phyloP scores from a whole-genome alignment of 352 stramenopile genomes.

The Phytophthora boehmeriae region DNA sequence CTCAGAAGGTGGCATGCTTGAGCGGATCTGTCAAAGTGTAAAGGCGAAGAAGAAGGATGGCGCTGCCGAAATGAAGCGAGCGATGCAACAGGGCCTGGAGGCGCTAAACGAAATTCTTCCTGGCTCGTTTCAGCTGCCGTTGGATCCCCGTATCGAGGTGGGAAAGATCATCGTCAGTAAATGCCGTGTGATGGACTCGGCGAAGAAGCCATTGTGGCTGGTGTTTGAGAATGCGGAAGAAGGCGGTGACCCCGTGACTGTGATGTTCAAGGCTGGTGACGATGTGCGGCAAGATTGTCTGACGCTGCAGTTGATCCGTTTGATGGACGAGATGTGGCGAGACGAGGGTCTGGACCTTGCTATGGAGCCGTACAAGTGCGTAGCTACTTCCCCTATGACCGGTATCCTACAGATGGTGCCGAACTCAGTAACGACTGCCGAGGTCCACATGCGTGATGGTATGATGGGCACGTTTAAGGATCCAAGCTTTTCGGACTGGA shows the following conservation, averaged over 20 bases:
- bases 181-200: constrained; percentile 90
- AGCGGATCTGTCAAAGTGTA: constrained; percentile 83
- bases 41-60: constrained; percentile 87
- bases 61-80: constrained; percentile 81
- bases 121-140: constrained; percentile 85
- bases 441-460: constrained; percentile 86
- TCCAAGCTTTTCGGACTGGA: constrained; percentile 86
- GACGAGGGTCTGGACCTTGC: constrained; percentile 91
- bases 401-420: constrained; percentile 93
- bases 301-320: constrained; percentile 90
- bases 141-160: constrained; percentile 86
- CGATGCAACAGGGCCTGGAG: constrained; percentile 79
- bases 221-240: constrained; percentile 90
- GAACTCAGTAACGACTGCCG: constrained; percentile 94
- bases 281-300: constrained; percentile 96
- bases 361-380: constrained; percentile 92
- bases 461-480: constrained; percentile 88
- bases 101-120: constrained; percentile 87
- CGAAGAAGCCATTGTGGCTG: constrained; percentile 91
- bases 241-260: constrained; percentile 73
- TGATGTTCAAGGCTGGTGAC: constrained; percentile 95
- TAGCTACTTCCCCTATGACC: constrained; percentile 90
- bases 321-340: constrained; percentile 95
- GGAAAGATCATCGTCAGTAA: constrained; percentile 87
- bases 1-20: constrained; percentile 75